Evolutionary conservation across 306 rosid genomes (phyloP).

Genomic region (Rosa lucieae): DNA sequence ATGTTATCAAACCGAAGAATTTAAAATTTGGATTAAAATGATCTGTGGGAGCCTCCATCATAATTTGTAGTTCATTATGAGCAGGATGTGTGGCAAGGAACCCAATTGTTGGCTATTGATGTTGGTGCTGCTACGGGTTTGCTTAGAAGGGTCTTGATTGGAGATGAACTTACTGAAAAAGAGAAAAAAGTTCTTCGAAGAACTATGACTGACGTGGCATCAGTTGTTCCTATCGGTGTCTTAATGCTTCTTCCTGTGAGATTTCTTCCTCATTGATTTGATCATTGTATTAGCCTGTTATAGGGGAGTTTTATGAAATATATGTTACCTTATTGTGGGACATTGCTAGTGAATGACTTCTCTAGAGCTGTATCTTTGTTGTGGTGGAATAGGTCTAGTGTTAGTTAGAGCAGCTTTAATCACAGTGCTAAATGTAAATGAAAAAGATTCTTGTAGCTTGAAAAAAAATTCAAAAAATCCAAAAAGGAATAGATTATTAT

Average conservation of each 20-base stretch:
- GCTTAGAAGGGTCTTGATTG: slow-evolving; percentile 68
- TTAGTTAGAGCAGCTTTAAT: background rate
- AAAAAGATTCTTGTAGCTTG: background rate
- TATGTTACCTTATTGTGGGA: background rate
- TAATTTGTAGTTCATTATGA: slow-evolving; percentile 12
- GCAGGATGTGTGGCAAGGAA: slow-evolving; percentile 99
- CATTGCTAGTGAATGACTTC: background rate
- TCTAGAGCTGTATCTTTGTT: background rate
- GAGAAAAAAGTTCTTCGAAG: slow-evolving; percentile 80
- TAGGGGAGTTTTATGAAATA: background rate
- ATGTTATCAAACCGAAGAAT: background rate
- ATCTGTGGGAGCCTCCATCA: background rate
- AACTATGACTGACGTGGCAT: slow-evolving; percentile 91
- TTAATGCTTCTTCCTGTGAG: slow-evolving; percentile 98
- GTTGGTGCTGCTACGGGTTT: slow-evolving; percentile 73
- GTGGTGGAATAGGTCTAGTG: slow-evolving; percentile 1
- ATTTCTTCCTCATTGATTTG: slow-evolving; percentile 14
- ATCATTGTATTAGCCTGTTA: background rate
- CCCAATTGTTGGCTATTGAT: slow-evolving; percentile 89
- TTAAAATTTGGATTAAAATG: background rate
- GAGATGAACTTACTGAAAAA: slow-evolving; percentile 89
- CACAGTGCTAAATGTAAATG: background rate
- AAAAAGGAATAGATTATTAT: background rate
- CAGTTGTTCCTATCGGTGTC: slow-evolving; percentile 91
- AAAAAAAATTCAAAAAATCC: background rate